Evolutionary conservation across 805 yeast genomes (phyloP), one percentile per base, ranked within the genome.

Genomic region (Clavispora vitiphila): DNA sequence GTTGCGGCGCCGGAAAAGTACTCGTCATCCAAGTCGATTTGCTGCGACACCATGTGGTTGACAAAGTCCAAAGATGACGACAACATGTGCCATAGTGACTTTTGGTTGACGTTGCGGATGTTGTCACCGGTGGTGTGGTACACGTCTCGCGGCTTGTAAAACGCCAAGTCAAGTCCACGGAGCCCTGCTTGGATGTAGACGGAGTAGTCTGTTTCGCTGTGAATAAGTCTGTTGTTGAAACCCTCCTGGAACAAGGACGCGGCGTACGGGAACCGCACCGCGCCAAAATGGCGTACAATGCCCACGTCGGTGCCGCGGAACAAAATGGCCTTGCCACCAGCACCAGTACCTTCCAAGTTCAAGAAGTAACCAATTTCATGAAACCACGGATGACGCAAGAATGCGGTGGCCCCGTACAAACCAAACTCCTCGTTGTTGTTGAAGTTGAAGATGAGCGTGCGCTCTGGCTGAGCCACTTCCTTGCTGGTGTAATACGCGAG

Each of bases 371-470:
- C 67, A 2, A 84, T 80, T 12, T 76, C 60, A 30, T 71, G 61
- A 18, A 77, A 70, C 91, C 95, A 85, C 14, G 83, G 81, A 58
- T 88, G 95, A 24, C 73, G 58, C 40, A 85, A 62, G 52, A 87
- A 88, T 0, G 83, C 75, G 35, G 73, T 71, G 0, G 96, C 95
- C 4, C 97, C 97, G 41, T 81, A 65, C 23, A 90, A 69, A 0
- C 95, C 96, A 61, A 86, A 83, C 55, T 89, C 97, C 59, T 89
- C 97, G 57, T 88, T 77, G 58, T 89, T 85, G 62, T 90, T 90
- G 65, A 90, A 86, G 60, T 90, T 89, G 64, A 90, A 80, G 6
- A 89, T 69, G 11, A 90, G 63, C 4, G 90, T 83, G 44, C 96
- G 71, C 35, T 71, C 59, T 1, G 96, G 95, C 48, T 75, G 82